Evolutionary conservation across 495 filamentous ascomycete species (phyloP).

Genomic region (Xylaria telfairii): DNA sequence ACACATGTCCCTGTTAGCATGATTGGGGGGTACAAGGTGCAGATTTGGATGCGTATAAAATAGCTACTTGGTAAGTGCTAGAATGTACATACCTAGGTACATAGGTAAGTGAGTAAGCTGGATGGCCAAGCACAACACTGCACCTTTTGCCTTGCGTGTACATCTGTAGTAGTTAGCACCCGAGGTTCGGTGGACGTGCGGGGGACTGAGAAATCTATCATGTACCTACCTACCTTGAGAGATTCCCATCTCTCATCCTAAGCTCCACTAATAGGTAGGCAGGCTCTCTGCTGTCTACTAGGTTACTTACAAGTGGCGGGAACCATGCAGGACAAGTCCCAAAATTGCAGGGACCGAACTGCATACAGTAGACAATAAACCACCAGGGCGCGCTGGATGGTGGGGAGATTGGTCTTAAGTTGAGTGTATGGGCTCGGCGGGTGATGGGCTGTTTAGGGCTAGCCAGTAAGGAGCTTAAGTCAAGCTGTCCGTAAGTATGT

Average conservation of each 20-base stretch:
- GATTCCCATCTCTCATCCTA: background rate
- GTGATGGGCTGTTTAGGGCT: background rate
- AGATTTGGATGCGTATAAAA: too few relatives aligned
- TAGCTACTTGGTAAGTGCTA: background rate
- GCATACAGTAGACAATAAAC: slow-evolving; percentile 1
- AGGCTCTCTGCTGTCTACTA: background rate
- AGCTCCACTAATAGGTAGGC: background rate
- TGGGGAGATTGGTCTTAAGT: background rate
- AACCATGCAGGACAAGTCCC: background rate
- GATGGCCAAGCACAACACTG: background rate
- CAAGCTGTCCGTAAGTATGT: too few relatives aligned
- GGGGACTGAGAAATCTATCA: slow-evolving; percentile 13
- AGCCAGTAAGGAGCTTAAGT: background rate
- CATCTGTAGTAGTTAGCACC: background rate
- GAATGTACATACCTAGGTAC: too few relatives aligned
- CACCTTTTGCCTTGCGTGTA: background rate
- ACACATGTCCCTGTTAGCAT: background rate
- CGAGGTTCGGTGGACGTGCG: too few relatives aligned
- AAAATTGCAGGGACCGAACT: background rate
- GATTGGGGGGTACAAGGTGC: background rate
- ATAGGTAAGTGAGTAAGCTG: too few relatives aligned
- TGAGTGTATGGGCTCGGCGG: background rate
- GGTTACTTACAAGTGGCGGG: background rate
- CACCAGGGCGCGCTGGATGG: background rate
- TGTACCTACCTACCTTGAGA: background rate